Conservation (phyloP, 352 stramenopile species). For the Globisporangium radiosum region DNA sequence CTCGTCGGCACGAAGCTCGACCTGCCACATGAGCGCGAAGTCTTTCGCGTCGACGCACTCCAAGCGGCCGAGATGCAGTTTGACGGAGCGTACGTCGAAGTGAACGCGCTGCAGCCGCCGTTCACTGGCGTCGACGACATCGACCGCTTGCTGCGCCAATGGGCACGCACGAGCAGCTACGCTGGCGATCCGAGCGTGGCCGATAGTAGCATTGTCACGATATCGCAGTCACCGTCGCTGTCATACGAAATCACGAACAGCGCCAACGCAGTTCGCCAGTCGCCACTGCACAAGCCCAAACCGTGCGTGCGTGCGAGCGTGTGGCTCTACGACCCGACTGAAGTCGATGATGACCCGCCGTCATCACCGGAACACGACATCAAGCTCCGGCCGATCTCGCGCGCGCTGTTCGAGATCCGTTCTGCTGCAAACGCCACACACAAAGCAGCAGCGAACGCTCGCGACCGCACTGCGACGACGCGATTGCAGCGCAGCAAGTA, state of each 20-base stretch:
- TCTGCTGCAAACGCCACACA: constrained; percentile 49
- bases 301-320: constrained; percentile 34
- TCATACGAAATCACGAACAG: constrained; percentile 3
- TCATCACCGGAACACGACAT: constrained; percentile 33
- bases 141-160: constrained; percentile 16
- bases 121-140: constrained; percentile 21
- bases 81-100: constrained; percentile 45
- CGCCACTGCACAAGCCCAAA: constrained; percentile 16
- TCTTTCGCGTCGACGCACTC: constrained; percentile 28
- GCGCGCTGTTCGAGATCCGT: constrained; percentile 71
- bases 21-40: constrained; percentile 23
- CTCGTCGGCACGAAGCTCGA: constrained; percentile 59
- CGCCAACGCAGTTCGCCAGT: constrained; percentile 6
- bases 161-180: constrained; percentile 8
- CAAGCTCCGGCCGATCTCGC: constrained; percentile 67
- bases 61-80: constrained; percentile 43
- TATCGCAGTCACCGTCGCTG: not conserved
- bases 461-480: constrained; percentile 43
- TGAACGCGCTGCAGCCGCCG: constrained; percentile 18
- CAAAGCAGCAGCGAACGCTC: constrained; percentile 46
- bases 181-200: too few relatives aligned
- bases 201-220: constrained; percentile 4
- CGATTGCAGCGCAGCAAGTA: constrained; percentile 65
- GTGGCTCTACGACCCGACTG: constrained; percentile 63
- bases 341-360: constrained; percentile 17